Evolutionary conservation across 1,284 basidiomycete species (phyloP), one percentile per base, ranked within the genome.

Genomic region (Ustilago shanxiensis): DNA sequence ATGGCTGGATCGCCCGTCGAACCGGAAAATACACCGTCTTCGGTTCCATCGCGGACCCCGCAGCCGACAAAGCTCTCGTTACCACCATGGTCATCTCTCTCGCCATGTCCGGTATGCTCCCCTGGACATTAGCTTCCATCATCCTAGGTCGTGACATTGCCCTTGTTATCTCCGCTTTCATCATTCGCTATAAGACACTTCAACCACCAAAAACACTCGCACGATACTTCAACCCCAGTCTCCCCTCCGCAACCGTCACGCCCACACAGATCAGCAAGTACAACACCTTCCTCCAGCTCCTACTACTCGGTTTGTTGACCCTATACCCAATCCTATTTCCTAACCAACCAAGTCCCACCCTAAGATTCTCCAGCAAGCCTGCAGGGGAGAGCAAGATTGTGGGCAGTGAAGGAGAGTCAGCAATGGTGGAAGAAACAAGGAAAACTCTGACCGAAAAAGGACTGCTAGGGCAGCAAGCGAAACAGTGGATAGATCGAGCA

Each of bases 1-100:
- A 99, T 82, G 96, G 96, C 1, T 97, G 89, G 86, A 87, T 99
- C 54, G 97, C 96, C 0, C 89, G 96, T 68, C 90, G 90, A 92
- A 95, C 92, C 89, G 88, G 77, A 47, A 75, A 70, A 49, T 72
- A 78, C 54, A 92, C 93, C 11, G 94, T 98, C 11, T 89, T 99
- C 37, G 96, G 96, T 11, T 93, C 93, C 13, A 95, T 99, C 66
- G 89, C 98, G 8, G 97, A 99, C 86, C 96, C 96, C 9, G 95
- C 95, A 0, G 96, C 97, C 2, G 96, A 99, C 89, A 99, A 99
- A 88, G 89, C 91, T 26, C 88, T 99, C 51, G 93, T 99, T 92
- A 97, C 96, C 1, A 98, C 95, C 0, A 89, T 99, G 85, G 95
- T 94, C 1, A 88, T 96, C 53, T 93, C 94, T 1, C 88, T 99